A percentile compares a stretch with the other conserved stretches of the same genome.
Conservation (phyloP, 768 basidiomycete genomes). For the Sistotremastrum niveocremeum region DNA sequence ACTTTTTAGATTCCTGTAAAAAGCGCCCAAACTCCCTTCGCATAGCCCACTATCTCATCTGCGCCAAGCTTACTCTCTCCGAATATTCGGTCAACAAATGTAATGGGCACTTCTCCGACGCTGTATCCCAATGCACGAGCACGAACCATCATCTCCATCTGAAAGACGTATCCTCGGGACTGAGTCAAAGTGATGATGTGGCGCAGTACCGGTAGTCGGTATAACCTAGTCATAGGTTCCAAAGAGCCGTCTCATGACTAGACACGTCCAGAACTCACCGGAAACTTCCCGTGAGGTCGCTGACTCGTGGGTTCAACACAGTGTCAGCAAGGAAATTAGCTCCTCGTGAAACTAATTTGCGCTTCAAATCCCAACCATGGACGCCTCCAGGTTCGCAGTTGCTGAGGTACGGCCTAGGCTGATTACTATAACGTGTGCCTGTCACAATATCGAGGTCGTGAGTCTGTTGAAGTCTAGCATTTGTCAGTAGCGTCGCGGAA, state of each 20-base stretch:
- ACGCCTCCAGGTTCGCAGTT: conserved; percentile 72
- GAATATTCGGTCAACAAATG: conserved; percentile 87
- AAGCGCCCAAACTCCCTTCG: conserved; percentile 70
- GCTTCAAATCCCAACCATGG: conserved; percentile 84
- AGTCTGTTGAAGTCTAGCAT: conserved; percentile 58
- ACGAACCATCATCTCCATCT: conserved; percentile 97
- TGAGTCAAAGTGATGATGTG: conserved; percentile 76
- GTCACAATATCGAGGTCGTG: conserved; percentile 89
- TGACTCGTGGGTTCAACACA: conserved; percentile 72
- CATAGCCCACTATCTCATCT: conserved; percentile 77
- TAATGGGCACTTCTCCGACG: conserved; percentile 86
- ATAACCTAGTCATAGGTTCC: conserved; percentile 36
- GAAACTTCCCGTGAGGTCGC: conserved; percentile 85
- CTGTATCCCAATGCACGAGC: conserved; percentile 73
- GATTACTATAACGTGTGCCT: conserved; percentile 72
- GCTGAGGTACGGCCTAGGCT: conserved; percentile 38
- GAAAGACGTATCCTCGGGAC: conserved; percentile 89
- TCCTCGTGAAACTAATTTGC: conserved; percentile 77
- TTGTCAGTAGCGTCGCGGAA: neutral
- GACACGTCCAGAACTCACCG: conserved; percentile 33
- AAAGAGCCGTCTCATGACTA: neutral
- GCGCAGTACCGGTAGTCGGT: conserved; percentile 59
- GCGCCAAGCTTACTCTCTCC: conserved; percentile 88
- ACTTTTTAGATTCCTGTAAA: conserved; percentile 51
- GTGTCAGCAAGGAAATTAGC: conserved; percentile 87